Percentiles rank a stretch among this genome's conserved stretches.
phyloP scores from a whole-genome alignment of 805 yeast genomes.

The Candida maesae region DNA sequence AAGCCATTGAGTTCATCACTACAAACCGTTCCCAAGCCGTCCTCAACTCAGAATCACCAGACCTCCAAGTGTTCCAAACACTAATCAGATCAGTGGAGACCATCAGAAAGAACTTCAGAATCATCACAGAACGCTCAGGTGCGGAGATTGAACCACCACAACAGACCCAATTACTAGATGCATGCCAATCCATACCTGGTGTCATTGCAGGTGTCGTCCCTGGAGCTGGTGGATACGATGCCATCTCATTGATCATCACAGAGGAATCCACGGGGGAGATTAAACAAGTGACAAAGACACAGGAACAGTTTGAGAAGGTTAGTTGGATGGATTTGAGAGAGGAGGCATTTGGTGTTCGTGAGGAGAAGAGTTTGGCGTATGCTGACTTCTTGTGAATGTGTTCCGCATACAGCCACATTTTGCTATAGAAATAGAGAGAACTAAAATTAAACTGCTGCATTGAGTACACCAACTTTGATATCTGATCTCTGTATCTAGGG shows the following conservation, averaged over 20 bases:
- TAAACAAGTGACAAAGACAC: constrained; percentile 20
- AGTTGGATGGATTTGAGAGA: constrained; percentile 68
- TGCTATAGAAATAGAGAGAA: too few relatives aligned
- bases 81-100: constrained; percentile 39
- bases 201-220: constrained; percentile 96
- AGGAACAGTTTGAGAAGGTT: constrained; percentile 42
- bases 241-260: constrained; percentile 68
- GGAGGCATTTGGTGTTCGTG: constrained; percentile 53
- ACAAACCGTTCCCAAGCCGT: constrained; percentile 11
- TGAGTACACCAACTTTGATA: too few relatives aligned
- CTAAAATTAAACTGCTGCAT: too few relatives aligned
- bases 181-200: constrained; percentile 56
- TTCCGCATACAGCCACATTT: too few relatives aligned
- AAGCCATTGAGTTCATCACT: constrained; percentile 22
- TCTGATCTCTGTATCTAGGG: too few relatives aligned
- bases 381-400: constrained; percentile 13
- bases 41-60: not conserved
- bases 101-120: constrained; percentile 57
- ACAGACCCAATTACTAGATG: constrained; percentile 69
- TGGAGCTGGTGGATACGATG: constrained; percentile 98
- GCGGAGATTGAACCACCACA: constrained; percentile 85
- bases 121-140: constrained; percentile 59
- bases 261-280: constrained; percentile 39
- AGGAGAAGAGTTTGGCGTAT: constrained; percentile 38
- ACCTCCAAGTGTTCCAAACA: constrained; percentile 27